Conservation (phyloP, 1,284 basidiomycete genomes). For the Hemileia vastatrix region DNA sequence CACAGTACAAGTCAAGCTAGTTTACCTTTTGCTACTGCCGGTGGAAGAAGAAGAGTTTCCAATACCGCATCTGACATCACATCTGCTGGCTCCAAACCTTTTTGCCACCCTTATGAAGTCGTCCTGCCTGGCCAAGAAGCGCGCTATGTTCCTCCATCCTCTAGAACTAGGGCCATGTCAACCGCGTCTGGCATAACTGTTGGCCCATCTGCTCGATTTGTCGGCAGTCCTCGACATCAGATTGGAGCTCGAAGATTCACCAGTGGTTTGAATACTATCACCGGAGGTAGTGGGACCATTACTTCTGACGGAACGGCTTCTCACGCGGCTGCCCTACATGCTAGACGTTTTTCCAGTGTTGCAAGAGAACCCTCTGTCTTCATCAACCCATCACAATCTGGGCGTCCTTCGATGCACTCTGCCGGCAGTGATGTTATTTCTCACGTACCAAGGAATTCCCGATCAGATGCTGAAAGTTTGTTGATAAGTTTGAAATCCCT, state of each 20-base stretch:
- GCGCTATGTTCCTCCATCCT: neutral
- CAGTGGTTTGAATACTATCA: conserved; percentile 1
- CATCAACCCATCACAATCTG: too few relatives aligned
- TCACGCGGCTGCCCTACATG: conserved; percentile 10
- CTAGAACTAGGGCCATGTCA: conserved; percentile 6
- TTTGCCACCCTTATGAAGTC: conserved; percentile 19
- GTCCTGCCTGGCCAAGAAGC: conserved; percentile 15
- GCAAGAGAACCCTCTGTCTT: conserved; percentile 17
- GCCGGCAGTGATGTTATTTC: neutral
- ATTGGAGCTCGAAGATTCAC: conserved; percentile 22
- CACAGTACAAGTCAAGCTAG: conserved; percentile 8
- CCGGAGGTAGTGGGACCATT: neutral
- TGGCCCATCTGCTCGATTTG: conserved; percentile 1
- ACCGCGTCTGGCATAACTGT: neutral
- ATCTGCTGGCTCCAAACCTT: neutral
- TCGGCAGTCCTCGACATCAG: conserved; percentile 1
- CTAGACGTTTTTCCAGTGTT: conserved; percentile 13
- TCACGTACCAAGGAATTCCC: conserved; percentile 3
- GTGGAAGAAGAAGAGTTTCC: conserved; percentile 1
- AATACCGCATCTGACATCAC: neutral
- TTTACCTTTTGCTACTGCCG: conserved; percentile 14
- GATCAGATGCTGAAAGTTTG: conserved; percentile 9
- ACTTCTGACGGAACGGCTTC: neutral
- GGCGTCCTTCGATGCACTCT: neutral
- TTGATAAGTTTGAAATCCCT: conserved; percentile 18